Conservation (phyloP, 2,329 filamentous ascomycete species). For the Bipolaris sorokiniana region DNA sequence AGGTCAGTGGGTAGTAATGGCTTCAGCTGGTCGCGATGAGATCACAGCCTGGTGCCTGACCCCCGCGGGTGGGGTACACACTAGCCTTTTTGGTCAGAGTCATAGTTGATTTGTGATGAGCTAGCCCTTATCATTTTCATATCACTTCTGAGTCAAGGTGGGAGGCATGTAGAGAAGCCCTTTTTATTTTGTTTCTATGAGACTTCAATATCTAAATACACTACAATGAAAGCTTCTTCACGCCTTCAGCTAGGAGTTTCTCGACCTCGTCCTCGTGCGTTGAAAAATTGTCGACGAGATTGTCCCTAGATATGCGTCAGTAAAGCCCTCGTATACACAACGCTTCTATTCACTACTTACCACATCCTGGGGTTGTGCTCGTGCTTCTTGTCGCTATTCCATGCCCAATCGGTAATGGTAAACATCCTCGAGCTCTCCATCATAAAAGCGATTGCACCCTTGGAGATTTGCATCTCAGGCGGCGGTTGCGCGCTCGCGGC, state of each 20-base stretch:
- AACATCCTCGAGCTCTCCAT: constrained; percentile 59
- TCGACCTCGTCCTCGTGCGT: constrained; percentile 56
- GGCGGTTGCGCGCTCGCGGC: constrained; percentile 59
- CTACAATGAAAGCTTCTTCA: constrained; percentile 30
- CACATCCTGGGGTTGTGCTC: constrained; percentile 57
- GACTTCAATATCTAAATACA: not conserved
- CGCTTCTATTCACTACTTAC: constrained; percentile 28
- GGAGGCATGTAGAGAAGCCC: too few relatives aligned
- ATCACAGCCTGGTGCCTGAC: constrained; percentile 18
- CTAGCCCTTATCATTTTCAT: not conserved
- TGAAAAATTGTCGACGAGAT: constrained; percentile 60
- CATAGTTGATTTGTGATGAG: not conserved
- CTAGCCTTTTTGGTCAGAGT: constrained; percentile 4
- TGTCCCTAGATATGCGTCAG: constrained; percentile 45
- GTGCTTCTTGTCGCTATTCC: constrained; percentile 53
- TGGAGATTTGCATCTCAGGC: constrained; percentile 45
- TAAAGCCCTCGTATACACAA: not conserved
- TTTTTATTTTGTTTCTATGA: not conserved
- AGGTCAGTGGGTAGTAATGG: constrained; percentile 15
- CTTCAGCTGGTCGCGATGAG: constrained; percentile 16
- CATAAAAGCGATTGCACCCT: constrained; percentile 69
- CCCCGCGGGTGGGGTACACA: constrained; percentile 8
- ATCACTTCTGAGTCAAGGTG: not conserved
- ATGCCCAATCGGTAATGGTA: constrained; percentile 47
- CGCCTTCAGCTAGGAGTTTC: constrained; percentile 49